Percentiles rank a stretch among this genome's conserved stretches.
These are phyloP conservation scores for Suhomyces yuchorum DNA, from an alignment of 1,139 yeast species.

Conservation along the genomic window DNA sequence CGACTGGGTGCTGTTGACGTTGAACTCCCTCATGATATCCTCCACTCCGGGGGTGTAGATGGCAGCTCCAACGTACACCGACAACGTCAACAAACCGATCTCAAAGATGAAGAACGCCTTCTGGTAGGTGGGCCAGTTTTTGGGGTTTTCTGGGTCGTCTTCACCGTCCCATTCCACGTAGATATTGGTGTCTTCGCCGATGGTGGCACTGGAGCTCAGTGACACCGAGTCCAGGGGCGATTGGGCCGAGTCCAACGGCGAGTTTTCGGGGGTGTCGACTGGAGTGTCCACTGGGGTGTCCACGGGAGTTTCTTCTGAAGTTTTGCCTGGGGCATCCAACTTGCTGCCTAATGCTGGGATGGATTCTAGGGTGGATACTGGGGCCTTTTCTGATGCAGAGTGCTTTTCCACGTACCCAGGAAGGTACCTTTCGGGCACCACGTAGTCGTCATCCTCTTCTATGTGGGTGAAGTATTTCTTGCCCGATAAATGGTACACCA, in stretches of 20 bases:
- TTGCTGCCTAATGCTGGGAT: too few species aligned
- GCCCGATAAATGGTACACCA: conserved; percentile 34
- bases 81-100: conserved; percentile 48
- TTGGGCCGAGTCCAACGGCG: background rate
- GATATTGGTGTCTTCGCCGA: conserved; percentile 12
- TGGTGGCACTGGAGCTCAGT: conserved; percentile 4
- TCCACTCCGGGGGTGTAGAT: conserved; percentile 58
- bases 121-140: conserved; percentile 50
- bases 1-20: conserved; percentile 30
- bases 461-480: conserved; percentile 30
- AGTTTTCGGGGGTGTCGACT: background rate
- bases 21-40: conserved; percentile 30
- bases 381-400: too few species aligned
- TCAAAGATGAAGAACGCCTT: conserved; percentile 43
- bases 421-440: conserved; percentile 36
- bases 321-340: too few species aligned
- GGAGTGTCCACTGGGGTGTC: background rate
- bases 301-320: background rate
- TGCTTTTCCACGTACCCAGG: conserved; percentile 1
- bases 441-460: conserved; percentile 37
- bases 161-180: conserved; percentile 48
- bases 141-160: conserved; percentile 60
- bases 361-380: too few species aligned
- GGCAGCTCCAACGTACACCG: conserved; percentile 64
- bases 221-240: background rate